Evolutionary conservation across 2,329 filamentous ascomycete species (phyloP), one percentile per base, ranked within the genome.

Genomic region (Monilinia fructigena): DNA sequence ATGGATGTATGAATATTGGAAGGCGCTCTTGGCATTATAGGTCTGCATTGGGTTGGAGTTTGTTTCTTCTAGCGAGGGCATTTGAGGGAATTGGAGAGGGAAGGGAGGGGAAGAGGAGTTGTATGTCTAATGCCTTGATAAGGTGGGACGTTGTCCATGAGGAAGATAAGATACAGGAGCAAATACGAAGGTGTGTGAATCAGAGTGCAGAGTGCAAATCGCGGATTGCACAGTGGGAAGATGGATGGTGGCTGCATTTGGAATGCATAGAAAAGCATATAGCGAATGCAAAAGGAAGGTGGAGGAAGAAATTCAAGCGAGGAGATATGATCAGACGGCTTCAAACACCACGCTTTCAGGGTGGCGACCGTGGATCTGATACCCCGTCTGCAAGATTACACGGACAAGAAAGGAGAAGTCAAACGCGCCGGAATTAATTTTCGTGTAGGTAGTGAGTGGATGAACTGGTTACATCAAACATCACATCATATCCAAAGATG

Each of bases 1-100:
- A 38, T 61, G 42, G 40, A 28, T 59, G 56, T 59, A 59, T 20
- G 58, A 61, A 48, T 61, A 61, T 48, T 50, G 45, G n/a, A 20
- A 7, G 45, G 58, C 31, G 58, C 16, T 50, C 26, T 23, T 55
- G 31, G 31, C 5, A 52, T 11, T 35, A 38, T 60, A 23, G 56
- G 28, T 16, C 14, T 61, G 45, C 26, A 47, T 52, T 61, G 8
- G 45, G 23, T 40, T 20, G 58, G 58, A 18, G 45, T 60, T 60
- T 50, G n/a, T 20, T 28, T n/a, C 31, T 35, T 50, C 50, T 50
- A 38, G 28, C 45, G n/a, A 20, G 45, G 45, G n/a, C 1, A 12
- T 20, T 60, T 16, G 8, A 20, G 28, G n/a, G 8, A n/a, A 5
- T 28, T 28, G 8, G 28, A 10, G 26, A 20, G 28, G 14, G 3